These are phyloP conservation scores for Diaporthe vexans DNA, from an alignment of 2,329 filamentous ascomycete genomes.

Conservation along the genomic window DNA sequence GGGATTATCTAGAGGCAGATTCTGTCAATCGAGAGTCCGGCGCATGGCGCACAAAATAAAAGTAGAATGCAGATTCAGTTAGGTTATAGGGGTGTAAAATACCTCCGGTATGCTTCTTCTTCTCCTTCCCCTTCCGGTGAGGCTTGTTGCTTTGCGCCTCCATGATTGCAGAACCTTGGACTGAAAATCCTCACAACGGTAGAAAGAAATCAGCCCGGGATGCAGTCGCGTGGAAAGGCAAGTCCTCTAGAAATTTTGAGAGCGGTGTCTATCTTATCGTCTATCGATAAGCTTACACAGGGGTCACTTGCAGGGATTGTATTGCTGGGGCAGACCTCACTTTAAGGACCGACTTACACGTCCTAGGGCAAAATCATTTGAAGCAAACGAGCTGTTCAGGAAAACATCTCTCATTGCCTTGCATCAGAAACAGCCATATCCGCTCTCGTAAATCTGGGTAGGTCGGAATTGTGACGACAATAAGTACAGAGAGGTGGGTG, in stretches of 20 bases:
- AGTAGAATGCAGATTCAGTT: neutral
- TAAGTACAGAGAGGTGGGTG: neutral
- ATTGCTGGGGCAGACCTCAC: neutral
- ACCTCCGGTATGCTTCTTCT: slow-evolving; percentile 78
- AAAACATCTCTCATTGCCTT: neutral
- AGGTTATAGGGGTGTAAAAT: slow-evolving; percentile 43
- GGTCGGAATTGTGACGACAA: neutral
- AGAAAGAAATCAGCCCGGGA: neutral
- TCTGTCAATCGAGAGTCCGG: slow-evolving; percentile 44
- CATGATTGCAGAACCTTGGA: slow-evolving; percentile 64
- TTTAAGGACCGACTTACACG: neutral
- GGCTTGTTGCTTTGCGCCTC: slow-evolving; percentile 87
- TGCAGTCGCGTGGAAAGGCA: neutral
- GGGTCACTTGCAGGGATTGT: neutral
- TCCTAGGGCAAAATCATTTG: neutral
- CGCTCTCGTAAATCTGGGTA: too few species aligned
- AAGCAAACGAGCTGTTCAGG: neutral
- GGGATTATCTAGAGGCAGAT: slow-evolving; percentile 77
- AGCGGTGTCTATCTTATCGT: slow-evolving; percentile 25
- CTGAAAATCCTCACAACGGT: slow-evolving; percentile 20
- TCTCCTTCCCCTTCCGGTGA: slow-evolving; percentile 90
- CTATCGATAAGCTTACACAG: slow-evolving; percentile 30
- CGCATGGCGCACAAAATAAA: neutral
- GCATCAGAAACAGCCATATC: neutral
- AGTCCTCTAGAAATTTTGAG: slow-evolving; percentile 33